Evolutionary conservation across 768 basidiomycete genomes (phyloP), one percentile per base, ranked within the genome.

Genomic region (Imleria badia): DNA sequence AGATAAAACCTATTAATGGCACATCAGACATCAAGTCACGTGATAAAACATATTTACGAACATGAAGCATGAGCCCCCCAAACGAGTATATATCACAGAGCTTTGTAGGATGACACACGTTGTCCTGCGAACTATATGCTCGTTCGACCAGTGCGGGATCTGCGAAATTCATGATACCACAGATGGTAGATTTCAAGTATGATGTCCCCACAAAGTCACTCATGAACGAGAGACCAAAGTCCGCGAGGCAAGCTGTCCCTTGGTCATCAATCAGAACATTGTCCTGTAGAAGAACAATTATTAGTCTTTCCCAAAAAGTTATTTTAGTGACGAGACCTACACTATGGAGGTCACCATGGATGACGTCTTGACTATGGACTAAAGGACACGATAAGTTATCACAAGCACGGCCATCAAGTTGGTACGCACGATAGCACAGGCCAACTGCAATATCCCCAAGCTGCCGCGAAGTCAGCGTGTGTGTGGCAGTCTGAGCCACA

Each of bases 151-250:
- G 67, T 12, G 72, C 64, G 0, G 78, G 68, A 54, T 80, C 81
- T n/a, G 78, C 75, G 71, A 79, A 81, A 3, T 76, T 73, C 26
- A 79, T 66, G 15, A 70, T 72, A 5, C 79, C 81, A 29, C 64
- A 56, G 30, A 71, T 44, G 17, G 39, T 23, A 67, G 76, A 76
- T 17, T 67, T 72, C 39, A 71, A 19, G 43, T 68, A 68, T 11
- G 67, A 48, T 29, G 69, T 67, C 13, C 60, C 69, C 41, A 56
- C 22, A 23, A 71, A 67, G 23, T 72, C 71, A 5, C 17, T 49
- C 50, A 55, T 45, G 17, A 68, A 23, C 2, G 66, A 68, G 17
- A 79, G 68, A 6, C 81, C 80, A 55, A 81, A 81, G 59, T 81
- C 80, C 2, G 78, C 73, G 7, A 81, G 66, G 45, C 76, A 76